Evolutionary conservation across 2,329 filamentous ascomycete species (phyloP), one percentile per base, ranked within the genome.

Genomic region (Botrytis squamosa): DNA sequence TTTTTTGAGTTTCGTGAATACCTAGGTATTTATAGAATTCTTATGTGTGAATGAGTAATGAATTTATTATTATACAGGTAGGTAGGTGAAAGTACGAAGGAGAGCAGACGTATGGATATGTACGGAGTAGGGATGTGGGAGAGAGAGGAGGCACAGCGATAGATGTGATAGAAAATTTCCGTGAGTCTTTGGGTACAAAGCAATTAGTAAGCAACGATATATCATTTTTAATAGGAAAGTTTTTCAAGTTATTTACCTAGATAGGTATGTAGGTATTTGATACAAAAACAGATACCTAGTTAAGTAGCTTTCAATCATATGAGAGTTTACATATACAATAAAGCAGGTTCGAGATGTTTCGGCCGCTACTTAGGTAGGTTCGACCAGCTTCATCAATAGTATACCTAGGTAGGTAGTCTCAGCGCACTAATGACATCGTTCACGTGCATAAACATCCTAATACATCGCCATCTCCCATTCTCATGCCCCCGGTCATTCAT

Each of bases 141-240:
- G 20, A 33, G 60, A 22, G 38, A 44, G n/a, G 40, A 64, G 40
- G 62, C n/a, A 64, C 40, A 44, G 62, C 7, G 38, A 63, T 42
- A 63, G 60, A 63, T 63, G 60, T 38, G 38, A 63, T 63, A 42
- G 38, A 63, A 63, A 63, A 63, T 40, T 63, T 63, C 60, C 38
- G 60, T 29, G 8, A n/a, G 38, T 57, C n/a, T 57, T 8, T 29
- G 20, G 60, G 38, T 63, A 63, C 60, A n/a, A 40, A 14, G 49
- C 49, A n/a, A 55, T 55, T 55, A 55, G 49, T 55, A 55, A 55
- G 49, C 49, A 55, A n/a, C 25, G 25, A n/a, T 16, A 16, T 16
- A n/a, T 55, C 25, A 55, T 55, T 52, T 52, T 52, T 18, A 40
- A 9, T 40, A 40, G 12, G 5, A 2, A n/a, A n/a, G 10, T 6